Evolutionary conservation across 2,329 filamentous ascomycete species (phyloP).

Genomic region (Alternaria metachromatica): DNA sequence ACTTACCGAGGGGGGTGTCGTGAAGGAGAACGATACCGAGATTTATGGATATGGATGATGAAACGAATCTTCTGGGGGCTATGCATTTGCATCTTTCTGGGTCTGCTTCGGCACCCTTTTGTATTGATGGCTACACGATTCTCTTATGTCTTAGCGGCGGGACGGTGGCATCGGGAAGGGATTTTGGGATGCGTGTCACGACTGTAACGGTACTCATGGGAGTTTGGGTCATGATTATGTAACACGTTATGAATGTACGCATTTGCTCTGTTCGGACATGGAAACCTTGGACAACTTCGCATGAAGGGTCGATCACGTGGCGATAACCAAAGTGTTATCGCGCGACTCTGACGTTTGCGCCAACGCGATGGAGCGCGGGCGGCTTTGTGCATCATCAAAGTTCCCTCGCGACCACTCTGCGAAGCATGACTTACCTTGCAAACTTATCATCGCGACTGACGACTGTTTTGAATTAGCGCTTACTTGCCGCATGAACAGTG

Average conservation of each 20-base stretch:
- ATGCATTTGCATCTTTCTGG: slow-evolving; percentile 11
- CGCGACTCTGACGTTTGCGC: slow-evolving; percentile 11
- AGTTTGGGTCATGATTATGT: slow-evolving; percentile 17
- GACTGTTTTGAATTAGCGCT: background rate
- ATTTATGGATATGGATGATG: slow-evolving; percentile 15
- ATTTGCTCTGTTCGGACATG: slow-evolving; percentile 1
- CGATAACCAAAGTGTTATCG: slow-evolving; percentile 17
- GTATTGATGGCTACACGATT: background rate
- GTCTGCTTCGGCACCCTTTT: slow-evolving; percentile 6
- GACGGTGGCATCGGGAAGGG: slow-evolving; percentile 1
- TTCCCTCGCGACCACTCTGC: slow-evolving; percentile 2
- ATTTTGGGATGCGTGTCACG: slow-evolving; percentile 4
- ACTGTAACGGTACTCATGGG: slow-evolving; percentile 16
- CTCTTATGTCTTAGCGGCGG: slow-evolving; percentile 4
- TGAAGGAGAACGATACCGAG: slow-evolving; percentile 54
- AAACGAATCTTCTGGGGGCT: background rate
- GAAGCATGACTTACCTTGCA: background rate
- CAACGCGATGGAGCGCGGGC: slow-evolving; percentile 6
- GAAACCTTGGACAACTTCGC: background rate
- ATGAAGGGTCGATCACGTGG: slow-evolving; percentile 16
- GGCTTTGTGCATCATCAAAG: slow-evolving; percentile 6
- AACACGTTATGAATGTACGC: slow-evolving; percentile 42
- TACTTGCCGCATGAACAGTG: slow-evolving; percentile 8
- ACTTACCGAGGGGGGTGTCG: slow-evolving; percentile 57
- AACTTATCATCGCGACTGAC: background rate